Evolutionary conservation across 257 asterid species (phyloP).

Genomic region (Solanum virginianum): DNA sequence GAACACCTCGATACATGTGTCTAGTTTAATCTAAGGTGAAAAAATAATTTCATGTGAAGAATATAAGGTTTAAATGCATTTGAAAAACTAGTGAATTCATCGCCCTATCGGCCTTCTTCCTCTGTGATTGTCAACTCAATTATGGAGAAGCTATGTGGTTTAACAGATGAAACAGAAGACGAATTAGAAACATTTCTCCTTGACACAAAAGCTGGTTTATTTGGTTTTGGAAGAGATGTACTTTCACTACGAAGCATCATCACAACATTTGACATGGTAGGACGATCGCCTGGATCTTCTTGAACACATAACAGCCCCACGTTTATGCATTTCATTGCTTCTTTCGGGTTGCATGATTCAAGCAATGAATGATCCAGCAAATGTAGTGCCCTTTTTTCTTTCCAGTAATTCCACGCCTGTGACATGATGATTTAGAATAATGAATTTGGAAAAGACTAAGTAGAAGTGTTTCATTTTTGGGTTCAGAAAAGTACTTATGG

Average conservation of each 20-base stretch:
- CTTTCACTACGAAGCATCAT: slow-evolving; percentile 10
- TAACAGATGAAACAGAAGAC: background rate
- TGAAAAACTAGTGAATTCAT: background rate
- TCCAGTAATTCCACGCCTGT: slow-evolving; percentile 28
- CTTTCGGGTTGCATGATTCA: background rate
- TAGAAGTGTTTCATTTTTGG: background rate
- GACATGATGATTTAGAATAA: background rate
- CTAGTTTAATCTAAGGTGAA: background rate
- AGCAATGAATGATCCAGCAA: background rate
- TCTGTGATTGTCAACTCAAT: background rate
- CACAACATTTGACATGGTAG: slow-evolving; percentile 13
- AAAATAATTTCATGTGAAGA: background rate
- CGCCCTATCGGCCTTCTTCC: background rate
- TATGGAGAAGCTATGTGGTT: background rate
- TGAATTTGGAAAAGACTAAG: background rate
- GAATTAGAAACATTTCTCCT: background rate
- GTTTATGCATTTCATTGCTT: slow-evolving; percentile 11
- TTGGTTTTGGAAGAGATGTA: slow-evolving; percentile 4
- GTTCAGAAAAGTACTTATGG: background rate
- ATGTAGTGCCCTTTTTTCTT: slow-evolving; percentile 3
- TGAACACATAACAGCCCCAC: slow-evolving; percentile 20
- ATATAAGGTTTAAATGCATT: background rate
- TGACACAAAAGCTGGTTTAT: slow-evolving; percentile 6
- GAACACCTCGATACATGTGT: too few species aligned
- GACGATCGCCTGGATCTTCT: slow-evolving; percentile 19